Evolutionary conservation across 1,284 basidiomycete genomes (phyloP).

Genomic region (Rhizoctonia solani): DNA sequence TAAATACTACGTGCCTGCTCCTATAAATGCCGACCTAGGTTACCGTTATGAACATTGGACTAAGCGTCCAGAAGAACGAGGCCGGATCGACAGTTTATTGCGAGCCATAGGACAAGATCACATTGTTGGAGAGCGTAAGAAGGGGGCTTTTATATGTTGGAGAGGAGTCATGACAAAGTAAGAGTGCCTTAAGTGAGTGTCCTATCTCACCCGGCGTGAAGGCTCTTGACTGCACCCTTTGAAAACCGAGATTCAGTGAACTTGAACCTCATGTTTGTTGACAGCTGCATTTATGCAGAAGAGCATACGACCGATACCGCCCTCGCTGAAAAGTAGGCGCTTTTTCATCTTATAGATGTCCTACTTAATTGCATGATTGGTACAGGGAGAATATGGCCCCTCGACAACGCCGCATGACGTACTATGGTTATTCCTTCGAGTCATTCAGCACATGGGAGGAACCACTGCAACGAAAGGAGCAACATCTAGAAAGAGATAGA

Average conservation of each 20-base stretch:
- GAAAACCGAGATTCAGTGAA: conserved; percentile 82
- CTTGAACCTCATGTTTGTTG: conserved; percentile 80
- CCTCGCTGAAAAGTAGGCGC: conserved; percentile 63
- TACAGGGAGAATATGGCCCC: conserved; percentile 64
- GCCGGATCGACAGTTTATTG: conserved; percentile 67
- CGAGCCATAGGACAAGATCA: conserved; percentile 54
- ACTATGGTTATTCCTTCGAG: conserved; percentile 86
- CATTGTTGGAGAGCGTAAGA: conserved; percentile 46
- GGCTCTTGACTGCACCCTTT: conserved; percentile 77
- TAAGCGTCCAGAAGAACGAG: conserved; percentile 64
- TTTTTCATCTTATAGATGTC: conserved; percentile 30
- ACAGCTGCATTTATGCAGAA: conserved; percentile 82
- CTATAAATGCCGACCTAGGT: conserved; percentile 59
- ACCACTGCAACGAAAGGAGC: conserved; percentile 39
- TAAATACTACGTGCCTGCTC: conserved; percentile 69
- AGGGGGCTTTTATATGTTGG: conserved; percentile 71
- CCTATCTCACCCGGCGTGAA: conserved; percentile 44
- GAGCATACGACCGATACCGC: conserved; percentile 67
- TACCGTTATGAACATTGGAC: conserved; percentile 59
- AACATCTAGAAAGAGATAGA: conserved; percentile 48
- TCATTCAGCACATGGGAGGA: conserved; percentile 72
- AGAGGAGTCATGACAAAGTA: conserved; percentile 92
- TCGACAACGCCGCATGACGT: conserved; percentile 62
- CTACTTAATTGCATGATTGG: neutral
- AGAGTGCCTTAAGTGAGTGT: conserved; percentile 43